Percentiles rank a stretch among this genome's conserved stretches.
These are phyloP conservation scores for Dendrostoma leiphaemia DNA, from an alignment of 2,329 filamentous ascomycete species.

Conservation along the genomic window DNA sequence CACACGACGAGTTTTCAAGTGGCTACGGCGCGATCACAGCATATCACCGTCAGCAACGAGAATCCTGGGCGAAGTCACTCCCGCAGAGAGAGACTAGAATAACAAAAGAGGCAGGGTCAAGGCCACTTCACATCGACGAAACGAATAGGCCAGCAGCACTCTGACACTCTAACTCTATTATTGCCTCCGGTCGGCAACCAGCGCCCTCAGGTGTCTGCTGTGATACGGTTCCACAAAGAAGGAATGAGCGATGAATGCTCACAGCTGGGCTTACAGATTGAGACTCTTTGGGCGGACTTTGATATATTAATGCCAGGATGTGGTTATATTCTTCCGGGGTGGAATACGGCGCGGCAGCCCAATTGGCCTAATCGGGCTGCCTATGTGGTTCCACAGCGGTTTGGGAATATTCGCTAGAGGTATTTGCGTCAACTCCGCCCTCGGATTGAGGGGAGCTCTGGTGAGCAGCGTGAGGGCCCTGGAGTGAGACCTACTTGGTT, in stretches of 20 bases:
- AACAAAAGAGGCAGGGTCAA: neutral
- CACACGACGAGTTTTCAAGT: neutral
- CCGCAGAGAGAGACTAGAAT: neutral
- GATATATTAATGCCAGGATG: constrained; percentile 2
- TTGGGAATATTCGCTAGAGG: neutral
- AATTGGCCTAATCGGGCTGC: constrained; percentile 6
- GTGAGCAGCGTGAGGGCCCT: neutral
- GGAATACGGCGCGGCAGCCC: constrained; percentile 6
- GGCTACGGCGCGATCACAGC: neutral
- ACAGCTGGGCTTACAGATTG: constrained; percentile 1
- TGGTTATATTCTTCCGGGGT: constrained; percentile 3
- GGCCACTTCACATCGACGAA: neutral
- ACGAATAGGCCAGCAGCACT: neutral
- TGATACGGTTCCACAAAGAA: constrained; percentile 6
- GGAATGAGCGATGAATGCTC: neutral
- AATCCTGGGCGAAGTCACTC: neutral
- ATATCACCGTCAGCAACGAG: neutral
- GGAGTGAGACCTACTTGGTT: neutral
- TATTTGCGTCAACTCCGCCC: neutral
- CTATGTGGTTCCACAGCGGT: constrained; percentile 6
- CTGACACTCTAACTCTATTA: neutral
- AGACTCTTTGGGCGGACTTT: neutral
- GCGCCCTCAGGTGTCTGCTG: constrained; percentile 6
- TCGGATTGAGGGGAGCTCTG: neutral
- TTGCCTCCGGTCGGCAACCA: too few species aligned